Conservation (phyloP, 2,329 filamentous ascomycete species). For the Cyphellophora attinorum region DNA sequence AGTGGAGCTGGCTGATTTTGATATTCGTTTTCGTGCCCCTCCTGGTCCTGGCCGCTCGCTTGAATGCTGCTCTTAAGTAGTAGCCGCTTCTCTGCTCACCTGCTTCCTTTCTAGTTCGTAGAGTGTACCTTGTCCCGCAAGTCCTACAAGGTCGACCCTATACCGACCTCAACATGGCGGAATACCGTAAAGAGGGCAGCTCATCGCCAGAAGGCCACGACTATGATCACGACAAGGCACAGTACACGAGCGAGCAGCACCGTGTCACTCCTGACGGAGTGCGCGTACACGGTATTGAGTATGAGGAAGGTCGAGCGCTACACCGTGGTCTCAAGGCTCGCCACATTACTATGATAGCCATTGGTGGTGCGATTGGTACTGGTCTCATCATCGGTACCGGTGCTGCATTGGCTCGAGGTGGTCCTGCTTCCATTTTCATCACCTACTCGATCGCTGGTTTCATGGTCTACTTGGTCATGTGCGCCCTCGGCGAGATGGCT, state of each 20-base stretch:
- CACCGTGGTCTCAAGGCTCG: slow-evolving; percentile 32
- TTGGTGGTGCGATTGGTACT: slow-evolving; percentile 34
- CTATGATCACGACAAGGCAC: background rate
- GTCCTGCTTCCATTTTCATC: slow-evolving; percentile 33
- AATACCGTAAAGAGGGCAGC: slow-evolving; percentile 1
- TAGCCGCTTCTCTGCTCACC: too few relatives aligned
- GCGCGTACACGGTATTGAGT: slow-evolving; percentile 76
- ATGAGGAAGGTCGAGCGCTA: slow-evolving; percentile 70
- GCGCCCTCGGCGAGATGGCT: slow-evolving; percentile 73
- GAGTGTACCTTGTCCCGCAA: too few relatives aligned
- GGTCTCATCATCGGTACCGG: slow-evolving; percentile 58
- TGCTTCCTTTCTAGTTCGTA: too few relatives aligned
- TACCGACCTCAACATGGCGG: background rate
- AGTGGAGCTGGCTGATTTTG: too few relatives aligned
- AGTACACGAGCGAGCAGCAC: slow-evolving; percentile 16
- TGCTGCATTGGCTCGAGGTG: slow-evolving; percentile 45
- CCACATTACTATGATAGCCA: slow-evolving; percentile 33
- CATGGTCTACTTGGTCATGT: slow-evolving; percentile 73
- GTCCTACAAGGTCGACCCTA: too few relatives aligned
- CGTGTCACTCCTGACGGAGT: background rate
- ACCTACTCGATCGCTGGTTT: slow-evolving; percentile 35
- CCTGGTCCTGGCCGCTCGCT: too few relatives aligned
- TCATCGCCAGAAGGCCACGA: background rate
- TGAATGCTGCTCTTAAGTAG: too few relatives aligned
- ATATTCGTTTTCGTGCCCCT: too few relatives aligned